Evolutionary conservation across 2,329 filamentous ascomycete genomes (phyloP), one percentile per base, ranked within the genome.

Genomic region (Hymenoscyphus occultus): DNA sequence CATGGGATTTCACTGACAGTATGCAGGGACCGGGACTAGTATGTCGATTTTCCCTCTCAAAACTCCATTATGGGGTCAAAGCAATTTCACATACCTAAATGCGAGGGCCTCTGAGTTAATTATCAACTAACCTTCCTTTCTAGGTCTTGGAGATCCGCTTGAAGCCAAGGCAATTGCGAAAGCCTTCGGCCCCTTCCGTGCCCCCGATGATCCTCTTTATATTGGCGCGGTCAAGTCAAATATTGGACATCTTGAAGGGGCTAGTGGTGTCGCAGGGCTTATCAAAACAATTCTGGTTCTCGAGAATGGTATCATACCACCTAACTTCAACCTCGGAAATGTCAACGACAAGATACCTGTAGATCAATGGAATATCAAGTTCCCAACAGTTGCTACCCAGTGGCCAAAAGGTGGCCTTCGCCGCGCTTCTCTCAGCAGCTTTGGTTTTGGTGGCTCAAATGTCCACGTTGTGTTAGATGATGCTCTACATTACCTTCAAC

Each of bases 301-400:
- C 7, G 60, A 65, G 22, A 74, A 75, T 39, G 76, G 76, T 0
- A 72, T 77, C 13, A 76, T 80, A 19, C 74, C 76, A 14, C 48
- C 58, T 31, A 61, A 16, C 22, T 32, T 60, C 3, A 28, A 19
- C 14, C 5, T 62, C 56, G 48, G 60, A 7, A 62, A 42, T 31
- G 19, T 48, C 3, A 59, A 56, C 39, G 22, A 40, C 12, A 13
- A 13, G 7, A 45, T 64, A 7, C 16, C 54, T 10, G 56, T 60
- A 12, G 51, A 56, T 19, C 39, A 28, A 13, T 10, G 22, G 13
- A 51, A 59, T 4, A 13, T 19, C n/a, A 40, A 35, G 12, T 10
- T 59, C 10, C 14, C 19, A 12, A 63, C 19, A 19, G 7, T 32
- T 7, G 31, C 48, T 28, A 48, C 48, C 12, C 64, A 60, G 22